Conservation (phyloP, 345 rosid genomes). For the Heritiera littoralis region DNA sequence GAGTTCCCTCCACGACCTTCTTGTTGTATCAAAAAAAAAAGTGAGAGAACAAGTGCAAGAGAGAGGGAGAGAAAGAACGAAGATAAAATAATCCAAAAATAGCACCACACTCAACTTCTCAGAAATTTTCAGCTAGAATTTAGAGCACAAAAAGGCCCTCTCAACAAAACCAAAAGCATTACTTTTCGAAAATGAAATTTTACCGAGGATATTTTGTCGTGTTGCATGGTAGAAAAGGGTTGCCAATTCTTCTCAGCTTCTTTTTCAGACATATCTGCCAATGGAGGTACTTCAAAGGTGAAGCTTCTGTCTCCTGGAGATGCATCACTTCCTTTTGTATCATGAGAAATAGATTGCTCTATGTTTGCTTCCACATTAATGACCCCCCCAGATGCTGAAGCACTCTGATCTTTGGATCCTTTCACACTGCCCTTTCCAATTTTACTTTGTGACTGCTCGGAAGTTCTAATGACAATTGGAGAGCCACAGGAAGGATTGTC, state of each 20-base stretch:
- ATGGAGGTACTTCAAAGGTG: slow-evolving; percentile 48
- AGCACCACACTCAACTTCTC: neutral
- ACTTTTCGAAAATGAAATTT: slow-evolving; percentile 14
- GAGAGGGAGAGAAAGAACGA: slow-evolving; percentile 5
- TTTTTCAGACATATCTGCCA: slow-evolving; percentile 31
- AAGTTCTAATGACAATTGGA: slow-evolving; percentile 36
- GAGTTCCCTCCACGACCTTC: slow-evolving; percentile 61
- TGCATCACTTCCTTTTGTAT: slow-evolving; percentile 42
- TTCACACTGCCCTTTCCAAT: slow-evolving; percentile 34
- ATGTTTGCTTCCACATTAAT: slow-evolving; percentile 28
- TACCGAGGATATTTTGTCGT: slow-evolving; percentile 46
- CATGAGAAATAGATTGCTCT: slow-evolving; percentile 31
- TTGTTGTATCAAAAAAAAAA: neutral
- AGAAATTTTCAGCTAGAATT: neutral
- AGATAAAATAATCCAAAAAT: neutral
- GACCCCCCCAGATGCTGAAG: slow-evolving; percentile 32
- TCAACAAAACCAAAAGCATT: neutral
- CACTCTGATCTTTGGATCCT: slow-evolving; percentile 35
- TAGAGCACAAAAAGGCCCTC: neutral
- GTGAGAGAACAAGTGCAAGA: slow-evolving; percentile 26
- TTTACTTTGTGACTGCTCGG: slow-evolving; percentile 44
- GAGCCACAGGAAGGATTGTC: slow-evolving; percentile 47
- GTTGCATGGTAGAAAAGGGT: slow-evolving; percentile 40
- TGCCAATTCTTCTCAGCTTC: slow-evolving; percentile 47
- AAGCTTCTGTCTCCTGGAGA: slow-evolving; percentile 52